Evolutionary conservation across 2,329 filamentous ascomycete species (phyloP), one percentile per base, ranked within the genome.

Genomic region (Aspergillus sp.): DNA sequence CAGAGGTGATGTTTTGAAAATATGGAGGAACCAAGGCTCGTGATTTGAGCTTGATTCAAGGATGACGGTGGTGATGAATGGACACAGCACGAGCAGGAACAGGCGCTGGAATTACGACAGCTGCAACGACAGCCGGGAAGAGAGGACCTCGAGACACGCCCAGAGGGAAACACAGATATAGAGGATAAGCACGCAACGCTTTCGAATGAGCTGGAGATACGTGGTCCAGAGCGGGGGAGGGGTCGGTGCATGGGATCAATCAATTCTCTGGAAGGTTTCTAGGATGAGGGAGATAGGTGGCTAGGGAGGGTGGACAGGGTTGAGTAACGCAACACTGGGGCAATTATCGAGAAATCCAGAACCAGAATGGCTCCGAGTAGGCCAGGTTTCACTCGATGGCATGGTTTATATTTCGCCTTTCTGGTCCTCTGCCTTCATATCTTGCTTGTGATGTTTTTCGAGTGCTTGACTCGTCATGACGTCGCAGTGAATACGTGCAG

Each of bases 11-110:
- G 32, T 34, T 10, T 29, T 27, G 28, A 12, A 7, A 28, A 9
- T 31, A 36, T 19, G 26, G 36, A 8, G 19, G 19, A 19, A 19
- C 19, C 19, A 19, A 19, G 19, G 19, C 19, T 19, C 19, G 19
- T 19, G 19, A 4, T 33, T 19, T 9, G 29, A 27, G 42, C 28
- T 36, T 37, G 36, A 13, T 31, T 29, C 32, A 27, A 40, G 28
- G 35, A 33, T 27, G 40, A 34, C 6, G 42, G 43, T 33, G 42
- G 49, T 7, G 47, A 45, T 31, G 52, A 44, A 51, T 60, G 52
- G 12, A 45, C 31, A 45, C 56, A 60, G 45, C 58, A 60, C 26
- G 48, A 44, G 43, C 53, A 58, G 36, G 49, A 51, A 36, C 58
- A 56, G 36, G 31, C 27, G 31, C 37, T 47, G 27, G 44, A 50